phyloP scores from a whole-genome alignment of 495 filamentous ascomycete genomes.

The Durotheca rogersii region DNA sequence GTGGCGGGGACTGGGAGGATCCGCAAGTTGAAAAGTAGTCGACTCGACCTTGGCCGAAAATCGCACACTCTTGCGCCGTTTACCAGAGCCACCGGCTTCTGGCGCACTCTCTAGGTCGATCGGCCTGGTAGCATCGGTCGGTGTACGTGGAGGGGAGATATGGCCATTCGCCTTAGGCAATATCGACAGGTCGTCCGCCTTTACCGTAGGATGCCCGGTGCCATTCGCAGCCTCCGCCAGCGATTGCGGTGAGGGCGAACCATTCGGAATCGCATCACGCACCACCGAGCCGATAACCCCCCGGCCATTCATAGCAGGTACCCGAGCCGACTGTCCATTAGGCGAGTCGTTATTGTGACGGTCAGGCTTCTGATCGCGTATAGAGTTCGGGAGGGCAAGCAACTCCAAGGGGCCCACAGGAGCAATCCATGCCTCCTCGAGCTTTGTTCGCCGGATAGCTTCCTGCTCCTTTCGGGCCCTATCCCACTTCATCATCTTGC shows the following conservation, averaged over 20 bases:
- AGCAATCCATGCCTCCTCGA: constrained; percentile 31
- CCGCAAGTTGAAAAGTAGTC: constrained; percentile 52
- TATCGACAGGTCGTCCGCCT: neutral
- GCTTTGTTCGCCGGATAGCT: constrained; percentile 63
- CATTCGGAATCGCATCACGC: neutral
- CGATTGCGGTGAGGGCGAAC: neutral
- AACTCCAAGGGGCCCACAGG: constrained; percentile 42
- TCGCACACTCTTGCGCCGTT: constrained; percentile 59
- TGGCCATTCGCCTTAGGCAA: constrained; percentile 6
- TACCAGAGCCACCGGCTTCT: constrained; percentile 8
- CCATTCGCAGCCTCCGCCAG: neutral
- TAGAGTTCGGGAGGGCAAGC: constrained; percentile 42
- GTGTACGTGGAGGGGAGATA: constrained; percentile 2
- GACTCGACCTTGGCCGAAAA: constrained; percentile 64
- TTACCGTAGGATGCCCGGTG: neutral
- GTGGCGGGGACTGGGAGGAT: constrained; percentile 44
- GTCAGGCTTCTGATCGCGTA: constrained; percentile 11
- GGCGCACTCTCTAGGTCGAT: neutral
- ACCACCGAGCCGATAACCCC: neutral
- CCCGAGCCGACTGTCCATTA: neutral
- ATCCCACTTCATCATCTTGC: constrained; percentile 82
- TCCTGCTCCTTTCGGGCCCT: constrained; percentile 82
- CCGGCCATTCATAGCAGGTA: neutral
- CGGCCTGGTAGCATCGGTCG: constrained; percentile 1
- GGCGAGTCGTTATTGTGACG: neutral